These are phyloP conservation scores for Cercophora samala DNA, from an alignment of 495 filamentous ascomycete species.

Conservation along the genomic window DNA sequence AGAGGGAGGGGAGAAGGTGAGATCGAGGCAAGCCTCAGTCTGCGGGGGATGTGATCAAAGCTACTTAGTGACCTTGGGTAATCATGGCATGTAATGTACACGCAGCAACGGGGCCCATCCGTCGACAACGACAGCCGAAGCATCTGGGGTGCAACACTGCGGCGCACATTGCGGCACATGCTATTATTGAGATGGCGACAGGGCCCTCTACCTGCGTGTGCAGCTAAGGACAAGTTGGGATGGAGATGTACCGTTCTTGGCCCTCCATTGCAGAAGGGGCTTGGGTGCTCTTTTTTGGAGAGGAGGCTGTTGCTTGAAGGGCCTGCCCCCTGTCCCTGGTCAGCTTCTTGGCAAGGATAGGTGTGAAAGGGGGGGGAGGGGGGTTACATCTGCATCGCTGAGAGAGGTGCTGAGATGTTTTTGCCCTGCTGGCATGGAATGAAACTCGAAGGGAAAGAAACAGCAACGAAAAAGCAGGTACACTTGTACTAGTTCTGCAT, in stretches of 20 bases:
- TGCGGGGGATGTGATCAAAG: constrained; percentile 29
- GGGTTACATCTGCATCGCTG: background rate
- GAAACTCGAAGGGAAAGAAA: background rate
- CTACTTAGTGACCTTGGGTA: constrained; percentile 1
- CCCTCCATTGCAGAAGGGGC: constrained; percentile 26
- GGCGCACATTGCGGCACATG: constrained; percentile 25
- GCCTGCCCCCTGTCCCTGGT: constrained; percentile 18
- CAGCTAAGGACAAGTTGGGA: constrained; percentile 28
- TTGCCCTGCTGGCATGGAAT: background rate
- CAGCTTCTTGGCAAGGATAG: constrained; percentile 22
- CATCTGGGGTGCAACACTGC: constrained; percentile 25
- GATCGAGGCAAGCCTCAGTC: constrained; percentile 21
- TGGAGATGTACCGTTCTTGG: constrained; percentile 29
- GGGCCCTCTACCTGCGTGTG: constrained; percentile 17
- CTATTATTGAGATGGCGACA: constrained; percentile 44
- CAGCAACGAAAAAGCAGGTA: background rate
- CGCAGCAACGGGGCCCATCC: constrained; percentile 15
- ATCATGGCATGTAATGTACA: background rate
- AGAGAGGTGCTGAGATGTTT: background rate
- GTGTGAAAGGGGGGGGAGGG: constrained; percentile 20
- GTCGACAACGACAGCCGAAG: constrained; percentile 16
- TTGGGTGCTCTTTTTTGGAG: constrained; percentile 25
- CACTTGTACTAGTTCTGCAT: background rate
- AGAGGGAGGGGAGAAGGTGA: constrained; percentile 15
- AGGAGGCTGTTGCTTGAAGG: constrained; percentile 18